Conservation (phyloP, 164 flowering plant species). For the Tinospora cordifolia region DNA sequence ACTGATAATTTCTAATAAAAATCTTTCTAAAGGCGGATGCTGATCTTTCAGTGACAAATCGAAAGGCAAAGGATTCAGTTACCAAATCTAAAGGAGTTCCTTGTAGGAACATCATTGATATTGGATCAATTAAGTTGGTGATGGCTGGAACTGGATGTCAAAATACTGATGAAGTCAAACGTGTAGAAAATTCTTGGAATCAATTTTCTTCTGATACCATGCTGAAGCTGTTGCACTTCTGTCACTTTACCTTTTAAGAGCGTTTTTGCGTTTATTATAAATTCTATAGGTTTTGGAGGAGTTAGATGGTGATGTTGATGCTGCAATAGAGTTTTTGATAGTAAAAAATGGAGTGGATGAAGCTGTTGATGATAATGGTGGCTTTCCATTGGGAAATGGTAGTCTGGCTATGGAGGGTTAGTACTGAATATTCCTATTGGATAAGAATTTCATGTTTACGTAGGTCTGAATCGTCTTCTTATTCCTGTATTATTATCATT, state of each 20-base stretch:
- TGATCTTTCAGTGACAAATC: slow-evolving; percentile 49
- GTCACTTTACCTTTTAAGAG: not conserved
- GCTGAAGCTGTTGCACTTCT: not conserved
- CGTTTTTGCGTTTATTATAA: not conserved
- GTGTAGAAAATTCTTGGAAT: slow-evolving; percentile 35
- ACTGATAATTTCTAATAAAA: slow-evolving; percentile 28
- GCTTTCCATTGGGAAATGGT: slow-evolving; percentile 17
- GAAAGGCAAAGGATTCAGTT: slow-evolving; percentile 35
- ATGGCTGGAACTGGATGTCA: slow-evolving; percentile 68
- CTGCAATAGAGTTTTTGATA: slow-evolving; percentile 67
- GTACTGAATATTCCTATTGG: not conserved
- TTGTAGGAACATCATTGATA: slow-evolving; percentile 19
- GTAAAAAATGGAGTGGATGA: slow-evolving; percentile 45
- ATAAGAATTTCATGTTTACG: not conserved
- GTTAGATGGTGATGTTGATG: slow-evolving; percentile 71
- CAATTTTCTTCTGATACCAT: not conserved
- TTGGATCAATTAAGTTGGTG: slow-evolving; percentile 50
- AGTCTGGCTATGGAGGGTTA: slow-evolving; percentile 28
- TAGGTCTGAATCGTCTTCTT: not conserved
- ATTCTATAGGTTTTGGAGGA: slow-evolving; percentile 44
- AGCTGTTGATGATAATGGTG: slow-evolving; percentile 18
- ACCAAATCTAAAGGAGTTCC: slow-evolving; percentile 30
- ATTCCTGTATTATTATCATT: no score
- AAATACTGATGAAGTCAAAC: slow-evolving; percentile 45
- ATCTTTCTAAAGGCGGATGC: slow-evolving; percentile 68